These are phyloP conservation scores for Clarireedia paspali DNA, from an alignment of 2,329 filamentous ascomycete species.

Conservation along the genomic window DNA sequence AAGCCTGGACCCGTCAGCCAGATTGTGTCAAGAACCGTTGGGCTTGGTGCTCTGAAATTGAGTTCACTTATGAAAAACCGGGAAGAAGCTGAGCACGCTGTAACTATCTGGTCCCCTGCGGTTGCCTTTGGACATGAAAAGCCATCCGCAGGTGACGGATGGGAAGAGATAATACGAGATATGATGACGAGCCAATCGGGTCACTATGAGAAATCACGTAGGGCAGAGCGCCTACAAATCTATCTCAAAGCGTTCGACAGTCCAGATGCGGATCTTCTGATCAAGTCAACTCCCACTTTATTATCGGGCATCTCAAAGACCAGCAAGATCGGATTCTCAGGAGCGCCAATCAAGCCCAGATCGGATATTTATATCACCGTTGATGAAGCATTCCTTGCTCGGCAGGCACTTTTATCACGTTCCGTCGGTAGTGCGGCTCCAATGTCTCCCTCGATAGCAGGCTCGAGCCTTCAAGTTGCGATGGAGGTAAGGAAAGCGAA, in stretches of 20 bases:
- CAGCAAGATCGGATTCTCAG: slow-evolving; percentile 86
- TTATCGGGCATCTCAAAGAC: slow-evolving; percentile 76
- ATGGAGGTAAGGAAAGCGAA: slow-evolving; percentile 75
- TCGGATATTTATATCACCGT: slow-evolving; percentile 95
- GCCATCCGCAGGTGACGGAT: slow-evolving; percentile 54
- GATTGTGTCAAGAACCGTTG: slow-evolving; percentile 59
- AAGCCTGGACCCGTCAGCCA: slow-evolving; percentile 32
- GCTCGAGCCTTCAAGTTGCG: slow-evolving; percentile 77
- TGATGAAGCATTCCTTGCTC: slow-evolving; percentile 67
- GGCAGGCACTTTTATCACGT: slow-evolving; percentile 63
- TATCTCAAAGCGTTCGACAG: slow-evolving; percentile 72
- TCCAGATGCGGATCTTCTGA: slow-evolving; percentile 69
- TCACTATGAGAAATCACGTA: slow-evolving; percentile 63
- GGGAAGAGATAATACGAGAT: slow-evolving; percentile 65
- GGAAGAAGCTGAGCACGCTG: slow-evolving; percentile 65
- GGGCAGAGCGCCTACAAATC: slow-evolving; percentile 70
- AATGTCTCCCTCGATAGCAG: slow-evolving; percentile 51
- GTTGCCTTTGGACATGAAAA: slow-evolving; percentile 47
- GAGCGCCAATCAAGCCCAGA: slow-evolving; percentile 76
- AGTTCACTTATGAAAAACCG: slow-evolving; percentile 65
- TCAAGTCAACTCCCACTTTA: slow-evolving; percentile 80
- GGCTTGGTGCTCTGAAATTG: slow-evolving; percentile 69
- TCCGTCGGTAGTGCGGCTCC: slow-evolving; percentile 67
- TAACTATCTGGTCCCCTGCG: slow-evolving; percentile 69
- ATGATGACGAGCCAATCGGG: slow-evolving; percentile 68